Evolutionary conservation across 192 early-diverging fungal genomes (phyloP), one percentile per base, ranked within the genome.

Genomic region (Chytriomyces sp.): DNA sequence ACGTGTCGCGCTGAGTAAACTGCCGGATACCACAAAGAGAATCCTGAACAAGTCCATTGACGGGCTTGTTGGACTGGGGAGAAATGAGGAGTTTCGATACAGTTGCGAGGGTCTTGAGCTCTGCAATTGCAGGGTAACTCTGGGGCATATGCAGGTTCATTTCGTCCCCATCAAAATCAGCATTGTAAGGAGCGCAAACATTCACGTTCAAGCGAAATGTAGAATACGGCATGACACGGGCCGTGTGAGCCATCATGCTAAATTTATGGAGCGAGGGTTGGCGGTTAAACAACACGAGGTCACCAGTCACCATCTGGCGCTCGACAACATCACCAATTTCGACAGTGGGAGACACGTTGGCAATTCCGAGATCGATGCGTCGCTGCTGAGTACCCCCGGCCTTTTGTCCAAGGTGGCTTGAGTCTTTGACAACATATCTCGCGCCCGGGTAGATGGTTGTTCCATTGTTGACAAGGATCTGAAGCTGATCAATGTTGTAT

Each of bases 201-300:
- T 96, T 98, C 80, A 98, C 96, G 84, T 99, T 99, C 88, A 99
- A 97, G 63, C 97, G 92, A 88, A 98, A 96, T 7, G 98, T 99
- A 76, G 96, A 85, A 94, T 96, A 97, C 6, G 97, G 98, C 78
- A 92, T 91, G 24, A 98, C 89, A 64, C 93, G 93, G 44, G 86
- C 95, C 81, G 91, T 94, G 83, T 98, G 97, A 1, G 97, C 92
- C 96, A 99, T 97, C 74, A 98, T 98, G 81, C 89, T 91, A 65
- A 98, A 89, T 72, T 95, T 93, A 85, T 99, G 98, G 75, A 99
- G 87, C 16, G 96, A 97, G 28, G 98, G 98, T 86, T 98, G 98
- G 64, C 98, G 92, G 82, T 98, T 99, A 83, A 99, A 99, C 59
- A 99, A 85, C 24, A 99, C 96, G 23, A 98, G 91, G 81, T 98